Conservation (phyloP, 345 rosid genomes). For the Adansonia digitata region DNA sequence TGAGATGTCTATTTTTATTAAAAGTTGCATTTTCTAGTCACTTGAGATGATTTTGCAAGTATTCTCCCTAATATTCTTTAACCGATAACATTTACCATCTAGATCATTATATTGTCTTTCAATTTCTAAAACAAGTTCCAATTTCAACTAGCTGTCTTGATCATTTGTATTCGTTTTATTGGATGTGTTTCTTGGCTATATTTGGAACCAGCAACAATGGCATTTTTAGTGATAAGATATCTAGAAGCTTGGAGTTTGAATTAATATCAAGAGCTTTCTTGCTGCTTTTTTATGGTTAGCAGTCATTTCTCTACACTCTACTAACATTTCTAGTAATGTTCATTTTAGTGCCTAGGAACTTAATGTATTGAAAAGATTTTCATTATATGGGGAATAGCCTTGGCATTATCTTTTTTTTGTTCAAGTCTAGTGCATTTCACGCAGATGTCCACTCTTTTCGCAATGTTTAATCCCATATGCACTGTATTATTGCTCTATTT, state of each 20-base stretch:
- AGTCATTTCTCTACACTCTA: background rate
- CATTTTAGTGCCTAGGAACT: background rate
- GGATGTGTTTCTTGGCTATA: conserved; percentile 51
- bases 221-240: conserved; percentile 26
- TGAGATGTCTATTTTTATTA: conserved; percentile 46
- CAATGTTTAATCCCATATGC: conserved; percentile 58
- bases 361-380: background rate
- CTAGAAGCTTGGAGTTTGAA: conserved; percentile 31
- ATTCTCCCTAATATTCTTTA: background rate
- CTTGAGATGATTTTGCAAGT: conserved; percentile 58
- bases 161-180: conserved; percentile 43
- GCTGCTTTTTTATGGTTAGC: conserved; percentile 41
- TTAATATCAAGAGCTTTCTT: conserved; percentile 33
- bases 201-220: conserved; percentile 35
- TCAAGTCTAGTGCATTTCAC: conserved; percentile 69
- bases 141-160: conserved; percentile 41
- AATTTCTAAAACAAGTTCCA: conserved; percentile 32
- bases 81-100: background rate
- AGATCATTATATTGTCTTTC: background rate
- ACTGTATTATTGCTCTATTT: conserved; percentile 45
- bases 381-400: conserved; percentile 37
- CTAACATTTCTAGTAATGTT: background rate
- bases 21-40: conserved; percentile 50
- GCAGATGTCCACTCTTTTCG: conserved; percentile 58
- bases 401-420: conserved; percentile 45